These are phyloP conservation scores for Knoxdaviesia proteae DNA, from an alignment of 2,329 filamentous ascomycete species.

Conservation along the genomic window DNA sequence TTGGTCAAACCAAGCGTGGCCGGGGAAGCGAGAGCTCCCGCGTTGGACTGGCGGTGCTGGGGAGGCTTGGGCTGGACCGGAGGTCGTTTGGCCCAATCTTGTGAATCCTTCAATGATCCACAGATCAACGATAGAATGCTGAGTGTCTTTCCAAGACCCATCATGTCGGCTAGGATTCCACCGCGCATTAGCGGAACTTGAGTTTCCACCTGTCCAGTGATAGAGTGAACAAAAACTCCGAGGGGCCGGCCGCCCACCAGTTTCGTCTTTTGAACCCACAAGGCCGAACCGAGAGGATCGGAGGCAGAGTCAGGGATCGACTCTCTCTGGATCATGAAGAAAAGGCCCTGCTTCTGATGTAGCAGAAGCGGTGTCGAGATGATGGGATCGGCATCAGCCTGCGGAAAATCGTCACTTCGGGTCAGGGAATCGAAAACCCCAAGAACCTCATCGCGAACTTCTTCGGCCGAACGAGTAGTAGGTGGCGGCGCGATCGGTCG, in stretches of 20 bases:
- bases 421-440: slow-evolving; percentile 74
- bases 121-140: slow-evolving; percentile 66
- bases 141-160: slow-evolving; percentile 74
- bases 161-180: slow-evolving; percentile 66
- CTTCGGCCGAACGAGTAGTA: slow-evolving; percentile 50
- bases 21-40: slow-evolving; percentile 10
- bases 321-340: slow-evolving; percentile 70
- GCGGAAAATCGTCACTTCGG: slow-evolving; percentile 53
- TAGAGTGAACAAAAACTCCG: slow-evolving; percentile 51
- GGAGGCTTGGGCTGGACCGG: slow-evolving; percentile 27
- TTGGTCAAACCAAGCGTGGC: slow-evolving; percentile 24
- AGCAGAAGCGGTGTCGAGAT: slow-evolving; percentile 51
- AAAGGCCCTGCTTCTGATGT: slow-evolving; percentile 79
- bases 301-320: slow-evolving; percentile 37
- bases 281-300: slow-evolving; percentile 59
- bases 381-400: slow-evolving; percentile 40
- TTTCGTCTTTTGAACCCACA: slow-evolving; percentile 25
- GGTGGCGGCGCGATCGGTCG: slow-evolving; percentile 4
- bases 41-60: slow-evolving; percentile 17
- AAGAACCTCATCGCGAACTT: slow-evolving; percentile 67
- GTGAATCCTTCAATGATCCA: slow-evolving; percentile 40
- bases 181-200: slow-evolving; percentile 43
- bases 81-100: slow-evolving; percentile 33
- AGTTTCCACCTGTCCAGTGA: slow-evolving; percentile 48
- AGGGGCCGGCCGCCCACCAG: slow-evolving; percentile 4